Base-by-base conservation (phyloP, 768 basidiomycete species). In the Termitomyces heimii region DNA sequence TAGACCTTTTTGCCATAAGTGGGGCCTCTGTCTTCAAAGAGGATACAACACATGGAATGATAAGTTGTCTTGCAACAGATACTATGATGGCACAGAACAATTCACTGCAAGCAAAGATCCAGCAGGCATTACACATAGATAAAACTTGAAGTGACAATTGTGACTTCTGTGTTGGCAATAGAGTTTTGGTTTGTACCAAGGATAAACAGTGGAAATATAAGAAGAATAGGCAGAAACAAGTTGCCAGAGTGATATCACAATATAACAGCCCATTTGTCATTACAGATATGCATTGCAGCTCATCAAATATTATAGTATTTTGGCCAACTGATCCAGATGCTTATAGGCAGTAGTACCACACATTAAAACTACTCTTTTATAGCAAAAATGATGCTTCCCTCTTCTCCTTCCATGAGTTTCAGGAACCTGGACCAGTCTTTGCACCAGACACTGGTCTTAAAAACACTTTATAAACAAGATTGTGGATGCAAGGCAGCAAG, bases 191-290 rank as follows among this genome's bases (percentile, higher is more conserved):
- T 2, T 34, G 32, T 34, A 34, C 9, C 6, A 34, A 34, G 9
- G 32, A 34, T 10, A 34, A 10, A 7, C 4, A 34, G 6, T 12
- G 9, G 46, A 60, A n/a, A 64, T 62, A 28, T 26, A 57, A 1
- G 45, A 45, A 9, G 65, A 64, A 1, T 61, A 63, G 37, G 37
- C 37, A 39, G 2, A 62, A 63, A 4, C 63, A 65, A 0, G 68
- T 69, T 0, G 71, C 73, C 0, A 78, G 78, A 47, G 75, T 76
- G 46, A 72, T 79, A 66, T 70, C 70, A 0, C 54, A 63, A 0
- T 73, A 47, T 16, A 68, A 78, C 52, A 64, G 73, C 0, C 70
- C 68, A 0, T 73, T 65, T 56, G 31, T 0, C 0, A 54, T 77
- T 9, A 55, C 55, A 0, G 53, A 56, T 0, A 63, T 68, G 0